phyloP scores from a whole-genome alignment of 2,329 filamentous ascomycete species.

The Aureobasidium sp. region DNA sequence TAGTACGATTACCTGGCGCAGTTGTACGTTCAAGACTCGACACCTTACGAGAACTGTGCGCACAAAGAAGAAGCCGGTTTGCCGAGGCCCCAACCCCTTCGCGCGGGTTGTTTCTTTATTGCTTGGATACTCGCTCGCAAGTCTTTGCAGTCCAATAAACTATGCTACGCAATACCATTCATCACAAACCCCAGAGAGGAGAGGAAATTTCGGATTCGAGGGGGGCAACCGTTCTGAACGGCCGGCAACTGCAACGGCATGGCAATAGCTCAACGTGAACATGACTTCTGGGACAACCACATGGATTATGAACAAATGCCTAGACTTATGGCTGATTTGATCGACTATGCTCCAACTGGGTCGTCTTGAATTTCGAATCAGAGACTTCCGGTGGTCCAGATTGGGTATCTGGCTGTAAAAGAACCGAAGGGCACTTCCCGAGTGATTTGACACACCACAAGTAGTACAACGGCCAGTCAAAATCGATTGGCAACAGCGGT shows the following conservation, averaged over 20 bases:
- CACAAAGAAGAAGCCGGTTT: background rate
- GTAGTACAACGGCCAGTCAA: constrained; percentile 6
- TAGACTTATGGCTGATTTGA: background rate
- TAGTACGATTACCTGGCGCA: background rate
- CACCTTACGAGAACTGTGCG: background rate
- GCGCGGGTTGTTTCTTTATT: background rate
- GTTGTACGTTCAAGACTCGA: background rate
- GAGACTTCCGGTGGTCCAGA: background rate
- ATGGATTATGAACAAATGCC: background rate
- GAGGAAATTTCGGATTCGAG: constrained; percentile 2
- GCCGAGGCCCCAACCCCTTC: background rate
- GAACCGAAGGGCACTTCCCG: background rate
- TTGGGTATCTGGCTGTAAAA: background rate
- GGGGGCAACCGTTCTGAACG: constrained; percentile 5
- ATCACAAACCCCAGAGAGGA: background rate
- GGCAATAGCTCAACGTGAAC: constrained; percentile 8
- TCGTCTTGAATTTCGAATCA: background rate
- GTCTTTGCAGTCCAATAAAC: background rate
- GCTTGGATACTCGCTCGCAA: background rate
- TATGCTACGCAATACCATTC: background rate
- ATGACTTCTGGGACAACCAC: background rate
- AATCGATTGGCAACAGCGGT: constrained; percentile 7
- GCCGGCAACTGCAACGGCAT: constrained; percentile 3
- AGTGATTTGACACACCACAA: background rate
- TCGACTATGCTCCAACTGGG: background rate